phyloP scores from a whole-genome alignment of 768 basidiomycete species.

The Suillus alpinus region DNA sequence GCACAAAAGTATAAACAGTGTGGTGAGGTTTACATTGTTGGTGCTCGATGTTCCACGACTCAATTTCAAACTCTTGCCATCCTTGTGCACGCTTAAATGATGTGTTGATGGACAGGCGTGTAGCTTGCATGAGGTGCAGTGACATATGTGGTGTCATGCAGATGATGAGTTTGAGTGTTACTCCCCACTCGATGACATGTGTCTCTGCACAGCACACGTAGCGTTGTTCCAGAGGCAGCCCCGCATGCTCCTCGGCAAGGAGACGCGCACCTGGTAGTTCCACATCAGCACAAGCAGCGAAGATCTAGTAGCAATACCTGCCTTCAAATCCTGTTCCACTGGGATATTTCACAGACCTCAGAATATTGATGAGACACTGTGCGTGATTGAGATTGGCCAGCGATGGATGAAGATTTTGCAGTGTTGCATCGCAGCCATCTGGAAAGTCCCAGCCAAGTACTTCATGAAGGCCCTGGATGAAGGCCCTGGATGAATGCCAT shows the following conservation, averaged over 20 bases:
- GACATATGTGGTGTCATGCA: constrained; percentile 26
- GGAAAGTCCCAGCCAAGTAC: constrained; percentile 16
- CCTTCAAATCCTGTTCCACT: constrained; percentile 26
- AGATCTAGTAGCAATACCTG: no score
- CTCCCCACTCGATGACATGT: constrained; percentile 1
- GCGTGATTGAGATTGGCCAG: constrained; percentile 22
- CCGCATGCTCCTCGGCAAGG: constrained; percentile 5
- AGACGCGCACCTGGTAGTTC: constrained; percentile 7
- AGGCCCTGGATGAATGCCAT: no score
- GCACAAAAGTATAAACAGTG: no score
- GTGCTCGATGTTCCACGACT: no score
- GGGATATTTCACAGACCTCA: constrained; percentile 15
- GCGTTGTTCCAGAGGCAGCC: constrained; percentile 5
- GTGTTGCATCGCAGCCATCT: neutral
- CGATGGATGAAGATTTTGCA: constrained; percentile 17
- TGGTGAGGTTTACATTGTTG: no score
- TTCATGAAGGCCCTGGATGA: constrained; percentile 14
- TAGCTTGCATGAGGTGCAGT: constrained; percentile 8
- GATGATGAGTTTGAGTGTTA: constrained; percentile 14
- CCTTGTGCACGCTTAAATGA: constrained; percentile 13
- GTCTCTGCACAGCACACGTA: constrained; percentile 21
- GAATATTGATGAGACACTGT: constrained; percentile 15
- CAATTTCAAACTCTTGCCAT: constrained; percentile 20
- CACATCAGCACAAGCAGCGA: no score
- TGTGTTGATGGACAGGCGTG: constrained; percentile 11